Evolutionary conservation across 306 rosid genomes (phyloP).

Genomic region (Cicer cuneatum): DNA sequence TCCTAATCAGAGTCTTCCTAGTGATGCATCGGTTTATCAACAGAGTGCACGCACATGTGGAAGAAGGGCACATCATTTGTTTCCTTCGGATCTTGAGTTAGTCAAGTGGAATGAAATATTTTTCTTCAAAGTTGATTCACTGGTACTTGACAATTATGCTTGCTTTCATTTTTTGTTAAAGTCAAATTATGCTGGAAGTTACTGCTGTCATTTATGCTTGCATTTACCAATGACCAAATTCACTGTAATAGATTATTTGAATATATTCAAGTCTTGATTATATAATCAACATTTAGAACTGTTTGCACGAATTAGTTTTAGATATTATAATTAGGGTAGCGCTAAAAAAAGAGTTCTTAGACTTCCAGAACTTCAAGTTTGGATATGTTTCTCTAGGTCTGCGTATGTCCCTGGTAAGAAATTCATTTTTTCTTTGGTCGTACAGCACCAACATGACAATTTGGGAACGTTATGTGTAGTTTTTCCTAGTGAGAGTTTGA

Average conservation of each 20-base stretch:
- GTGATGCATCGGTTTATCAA: slow-evolving; percentile 60
- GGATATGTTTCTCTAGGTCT: too few species aligned
- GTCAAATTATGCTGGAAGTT: slow-evolving; percentile 16
- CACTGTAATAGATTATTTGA: slow-evolving; percentile 20
- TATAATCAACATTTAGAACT: slow-evolving; percentile 13
- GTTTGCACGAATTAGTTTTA: neutral
- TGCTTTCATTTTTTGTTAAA: slow-evolving; percentile 19
- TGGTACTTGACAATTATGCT: slow-evolving; percentile 57
- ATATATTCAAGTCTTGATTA: neutral
- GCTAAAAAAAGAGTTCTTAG: too few species aligned
- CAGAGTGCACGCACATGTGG: slow-evolving; percentile 95
- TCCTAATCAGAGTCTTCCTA: slow-evolving; percentile 56
- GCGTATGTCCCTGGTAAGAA: too few species aligned
- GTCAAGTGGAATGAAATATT: slow-evolving; percentile 95
- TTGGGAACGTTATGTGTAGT: too few species aligned
- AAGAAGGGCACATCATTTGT: slow-evolving; percentile 58
- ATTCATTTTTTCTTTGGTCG: too few species aligned
- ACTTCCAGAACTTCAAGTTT: too few species aligned
- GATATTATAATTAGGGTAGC: neutral
- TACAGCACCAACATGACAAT: too few species aligned
- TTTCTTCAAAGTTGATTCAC: slow-evolving; percentile 89
- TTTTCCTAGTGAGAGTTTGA: too few species aligned
- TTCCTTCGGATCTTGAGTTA: slow-evolving; percentile 65
- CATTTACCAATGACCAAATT: slow-evolving; percentile 24
- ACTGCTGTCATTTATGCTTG: neutral